Base-by-base conservation (phyloP, 1,284 basidiomycete genomes). In the Cryptococcus sp. region DNA sequence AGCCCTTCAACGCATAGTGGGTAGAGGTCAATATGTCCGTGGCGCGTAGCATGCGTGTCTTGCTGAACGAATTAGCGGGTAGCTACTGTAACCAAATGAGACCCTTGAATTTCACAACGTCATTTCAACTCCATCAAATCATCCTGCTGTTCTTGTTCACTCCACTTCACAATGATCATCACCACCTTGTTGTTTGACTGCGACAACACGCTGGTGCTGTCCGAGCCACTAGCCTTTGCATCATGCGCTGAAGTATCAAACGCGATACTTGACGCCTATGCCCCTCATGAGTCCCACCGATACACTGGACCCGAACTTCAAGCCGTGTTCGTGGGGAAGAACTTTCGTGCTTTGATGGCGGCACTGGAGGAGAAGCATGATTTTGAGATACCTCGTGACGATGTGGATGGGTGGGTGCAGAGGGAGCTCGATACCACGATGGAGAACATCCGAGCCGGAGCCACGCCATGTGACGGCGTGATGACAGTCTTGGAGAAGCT, bases 151-250 rank as follows among this genome's bases (percentile, higher is more conserved):
- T 35, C 31, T 35, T 8, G 13, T 10, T 35, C 7, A 35, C 31
- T 10, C 31, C 13, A 35, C 31, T 35, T 35, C 31, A 35, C 31
- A 35, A 35, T 35, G 31, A 35, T 8, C 13, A 65, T 56, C 52
- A 56, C 47, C 16, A 67, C 67, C 22, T 53, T 70, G 54, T 62
- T 70, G 38, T 62, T 70, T 49, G 68, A 70, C 58, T 70, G 68
- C 61, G 68, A 70, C 56, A 70, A 70, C 58, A 70, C 68, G 23
- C 63, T 70, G n/a, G 68, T 70, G 2, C 57, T 65, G 2, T 66
- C 64, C 7, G 68, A 70, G 40, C 57, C 65, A 22, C 61, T 70
- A 7, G 66, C 68, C 5, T 70, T 68, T n/a, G 59, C 47, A 8
- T 60, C 62, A 13, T 68, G 68, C 47, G 64, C 68, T 11, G 60